Evolutionary conservation across 805 yeast genomes (phyloP), one percentile per base, ranked within the genome.

Genomic region (Teunomyces pallodes): DNA sequence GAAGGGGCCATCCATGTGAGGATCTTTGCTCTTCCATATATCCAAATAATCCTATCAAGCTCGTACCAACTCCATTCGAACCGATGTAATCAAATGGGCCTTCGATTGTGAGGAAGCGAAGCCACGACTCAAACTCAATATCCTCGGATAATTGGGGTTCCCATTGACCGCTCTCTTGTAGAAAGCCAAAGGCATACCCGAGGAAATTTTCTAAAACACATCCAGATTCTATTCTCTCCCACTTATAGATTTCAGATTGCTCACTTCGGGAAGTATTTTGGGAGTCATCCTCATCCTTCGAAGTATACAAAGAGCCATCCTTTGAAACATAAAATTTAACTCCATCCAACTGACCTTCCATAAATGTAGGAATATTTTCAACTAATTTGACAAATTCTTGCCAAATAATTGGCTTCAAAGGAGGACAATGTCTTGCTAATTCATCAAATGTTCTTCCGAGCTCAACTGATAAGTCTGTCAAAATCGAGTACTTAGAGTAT

Each of bases 381-480:
- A 84, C 69, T n/a, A 84, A 53, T 0, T 58, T 54, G 2, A 72
- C 66, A 42, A 83, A 67, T 45, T 81, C 80, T 3, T 71, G 65
- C 44, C 80, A 64, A 17, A 90, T 81, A 0, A 66, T 58, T 0
- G 86, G 83, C 43, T 86, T 82, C 50, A 90, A 70, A 2, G 77
- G 81, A 1, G 96, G 88, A 58, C 87, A 89, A 60, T 91, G 97
- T 58, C 96, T 78, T 2, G 87, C 83, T 42, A 90, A 66, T 55
- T 88, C 95, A 60, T 90, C 96, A 56, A 90, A 75, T 0, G 85
- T 75, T 26, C 78, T 70, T 1, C 95, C 96, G 13, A 88, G 61
- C 9, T 40, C 43, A 6, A 28, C 12, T 9, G 43, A 17, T 5
- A 74, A 74, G 45, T 82, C 87, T 0, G 63, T 51, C 13, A 55